Evolutionary conservation across 805 yeast species (phyloP).

Genomic region (Diddensiella caesifluorescens): DNA sequence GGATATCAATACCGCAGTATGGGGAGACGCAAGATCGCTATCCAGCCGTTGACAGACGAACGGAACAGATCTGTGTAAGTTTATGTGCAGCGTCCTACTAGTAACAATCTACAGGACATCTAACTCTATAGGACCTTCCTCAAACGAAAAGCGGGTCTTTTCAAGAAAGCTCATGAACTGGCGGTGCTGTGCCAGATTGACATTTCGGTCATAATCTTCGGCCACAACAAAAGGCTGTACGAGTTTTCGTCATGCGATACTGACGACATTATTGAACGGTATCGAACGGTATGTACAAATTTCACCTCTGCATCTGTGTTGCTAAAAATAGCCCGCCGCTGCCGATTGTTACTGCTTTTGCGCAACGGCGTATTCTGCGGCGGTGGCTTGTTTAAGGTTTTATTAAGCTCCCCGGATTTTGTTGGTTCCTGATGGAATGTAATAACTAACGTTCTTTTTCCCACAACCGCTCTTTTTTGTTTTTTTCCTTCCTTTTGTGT

Average conservation of each 20-base stretch:
- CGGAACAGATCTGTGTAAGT: conserved; percentile 52
- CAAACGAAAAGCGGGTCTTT: conserved; percentile 89
- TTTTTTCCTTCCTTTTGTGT: too few species aligned
- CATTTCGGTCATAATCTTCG: conserved; percentile 81
- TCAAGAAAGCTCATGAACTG: conserved; percentile 74
- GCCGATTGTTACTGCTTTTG: too few species aligned
- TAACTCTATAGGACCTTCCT: conserved; percentile 58
- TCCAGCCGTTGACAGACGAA: conserved; percentile 85
- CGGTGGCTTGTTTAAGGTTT: too few species aligned
- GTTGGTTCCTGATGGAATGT: too few species aligned
- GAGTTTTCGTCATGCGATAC: conserved; percentile 77
- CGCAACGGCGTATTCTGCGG: too few species aligned
- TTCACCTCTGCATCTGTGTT: not conserved
- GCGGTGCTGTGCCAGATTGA: conserved; percentile 91
- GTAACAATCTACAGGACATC: too few species aligned
- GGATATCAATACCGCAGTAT: conserved; percentile 37
- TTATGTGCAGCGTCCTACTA: too few species aligned
- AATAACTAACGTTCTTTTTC: too few species aligned
- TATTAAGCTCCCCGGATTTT: too few species aligned
- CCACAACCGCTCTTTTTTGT: too few species aligned
- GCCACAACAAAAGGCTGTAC: conserved; percentile 69
- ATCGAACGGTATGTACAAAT: conserved; percentile 18
- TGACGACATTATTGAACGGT: conserved; percentile 35
- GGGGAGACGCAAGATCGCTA: conserved; percentile 97
- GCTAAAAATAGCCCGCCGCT: too few species aligned